Evolutionary conservation across 805 yeast genomes (phyloP), one percentile per base, ranked within the genome.

Genomic region (Candida alai): DNA sequence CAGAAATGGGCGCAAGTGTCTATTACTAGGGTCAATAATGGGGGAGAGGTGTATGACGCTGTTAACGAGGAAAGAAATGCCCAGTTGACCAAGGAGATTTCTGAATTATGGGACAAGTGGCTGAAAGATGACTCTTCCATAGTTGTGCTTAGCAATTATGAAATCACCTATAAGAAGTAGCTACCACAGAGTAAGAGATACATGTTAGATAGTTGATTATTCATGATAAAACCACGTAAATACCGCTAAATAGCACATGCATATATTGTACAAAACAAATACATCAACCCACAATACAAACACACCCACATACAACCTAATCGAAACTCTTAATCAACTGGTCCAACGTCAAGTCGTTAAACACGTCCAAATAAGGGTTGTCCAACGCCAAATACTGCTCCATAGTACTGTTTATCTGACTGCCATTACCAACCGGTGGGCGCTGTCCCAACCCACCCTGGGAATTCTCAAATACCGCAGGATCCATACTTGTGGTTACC

Each of bases 71-170:
- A 6, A 4, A 37, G 34, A 12, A 28, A 38, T 24, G 19, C 35
- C 20, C 19, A 25, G 11, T 28, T 26, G 2, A 42, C 26, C 19
- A 31, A 41, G 6, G 41, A 34, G n/a, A 22, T 39, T 13, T 27
- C 39, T 4, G 31, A 40, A 13, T 34, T 36, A 5, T 48, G 47
- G 47, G 32, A 36, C 6, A 34, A 40, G 12, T 49, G 46, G 44
- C 30, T 25, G n/a, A 35, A 39, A 6, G 54, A 49, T 19, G 41
- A 36, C 6, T 14, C 28, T 2, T 44, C 48, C 11, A 33, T 43
- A 37, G 24, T 49, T 11, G 29, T 35, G n/a, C 18, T 45, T 11
- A 33, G 40, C 6, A 45, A 49, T 35, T 49, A 47, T 19, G 54
- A 51, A 37, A 36, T 47, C 21, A 35, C 39, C 19, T 49, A 45